Percentiles rank a stretch among this genome's conserved stretches.
Conservation (phyloP, 352 stramenopile genomes). For the Thalassiosira sp. region DNA sequence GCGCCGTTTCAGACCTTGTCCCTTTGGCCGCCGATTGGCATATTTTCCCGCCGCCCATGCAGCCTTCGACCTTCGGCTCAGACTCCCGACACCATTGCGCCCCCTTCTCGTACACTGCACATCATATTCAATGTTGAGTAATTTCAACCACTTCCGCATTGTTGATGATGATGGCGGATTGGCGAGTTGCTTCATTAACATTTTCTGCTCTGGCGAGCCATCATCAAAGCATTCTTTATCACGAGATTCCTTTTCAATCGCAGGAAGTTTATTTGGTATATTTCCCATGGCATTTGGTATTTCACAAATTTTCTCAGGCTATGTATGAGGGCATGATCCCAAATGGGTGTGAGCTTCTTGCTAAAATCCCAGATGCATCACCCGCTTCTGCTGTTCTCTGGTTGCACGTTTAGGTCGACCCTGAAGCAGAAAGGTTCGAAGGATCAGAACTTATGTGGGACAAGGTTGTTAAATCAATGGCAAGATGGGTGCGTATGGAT, state of each 20-base stretch:
- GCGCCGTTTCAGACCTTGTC: neutral
- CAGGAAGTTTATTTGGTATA: neutral
- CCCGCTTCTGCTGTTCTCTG: too few relatives aligned
- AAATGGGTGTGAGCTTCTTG: too few relatives aligned
- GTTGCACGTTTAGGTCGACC: too few relatives aligned
- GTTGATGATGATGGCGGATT: neutral
- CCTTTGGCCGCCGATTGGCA: neutral
- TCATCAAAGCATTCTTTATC: slow-evolving; percentile 13
- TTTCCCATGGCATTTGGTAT: too few relatives aligned
- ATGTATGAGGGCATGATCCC: too few relatives aligned
- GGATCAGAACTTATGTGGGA: too few relatives aligned
- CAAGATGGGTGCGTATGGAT: too few relatives aligned
- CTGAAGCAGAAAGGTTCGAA: too few relatives aligned
- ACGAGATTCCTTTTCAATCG: slow-evolving; percentile 7
- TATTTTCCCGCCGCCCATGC: neutral
- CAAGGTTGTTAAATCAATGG: too few relatives aligned
- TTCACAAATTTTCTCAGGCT: too few relatives aligned
- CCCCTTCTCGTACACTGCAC: neutral
- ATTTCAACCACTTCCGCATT: neutral
- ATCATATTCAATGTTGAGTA: neutral
- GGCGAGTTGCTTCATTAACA: slow-evolving; percentile 4
- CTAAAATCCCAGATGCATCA: too few relatives aligned
- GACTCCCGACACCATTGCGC: neutral
- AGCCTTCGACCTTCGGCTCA: neutral
- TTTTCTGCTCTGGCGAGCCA: slow-evolving; percentile 7